phyloP scores from a whole-genome alignment of 495 filamentous ascomycete genomes.

The Chaetomidium leptoderma region DNA sequence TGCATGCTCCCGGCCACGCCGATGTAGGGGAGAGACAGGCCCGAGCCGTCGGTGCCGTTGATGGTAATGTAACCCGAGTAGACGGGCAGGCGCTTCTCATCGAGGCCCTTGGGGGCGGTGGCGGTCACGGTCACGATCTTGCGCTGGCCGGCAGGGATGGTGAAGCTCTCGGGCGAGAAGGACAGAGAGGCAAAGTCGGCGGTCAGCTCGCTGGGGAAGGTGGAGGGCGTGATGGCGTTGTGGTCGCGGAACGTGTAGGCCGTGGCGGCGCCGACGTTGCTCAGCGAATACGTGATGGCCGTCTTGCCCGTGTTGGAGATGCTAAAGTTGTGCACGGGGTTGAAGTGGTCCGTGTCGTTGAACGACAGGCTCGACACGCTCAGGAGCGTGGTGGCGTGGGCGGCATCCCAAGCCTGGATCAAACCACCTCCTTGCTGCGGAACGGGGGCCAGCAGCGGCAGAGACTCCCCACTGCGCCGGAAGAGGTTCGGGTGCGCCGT shows the following conservation, averaged over 20 bases:
- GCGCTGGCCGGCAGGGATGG: slow-evolving; percentile 36
- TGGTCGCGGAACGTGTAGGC: slow-evolving; percentile 40
- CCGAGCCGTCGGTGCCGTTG: slow-evolving; percentile 46
- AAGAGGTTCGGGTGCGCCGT: slow-evolving; percentile 46
- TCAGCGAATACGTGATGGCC: slow-evolving; percentile 46
- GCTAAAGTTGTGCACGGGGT: slow-evolving; percentile 44
- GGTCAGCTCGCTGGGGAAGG: slow-evolving; percentile 40
- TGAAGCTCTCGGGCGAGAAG: slow-evolving; percentile 32
- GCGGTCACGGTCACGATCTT: slow-evolving; percentile 41
- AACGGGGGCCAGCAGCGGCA: slow-evolving; percentile 48
- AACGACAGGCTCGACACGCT: slow-evolving; percentile 53
- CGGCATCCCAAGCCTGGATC: slow-evolving; percentile 53
- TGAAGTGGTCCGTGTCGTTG: slow-evolving; percentile 54
- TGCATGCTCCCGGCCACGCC: slow-evolving; percentile 47
- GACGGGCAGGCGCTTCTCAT: slow-evolving; percentile 44
- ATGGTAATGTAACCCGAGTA: slow-evolving; percentile 52
- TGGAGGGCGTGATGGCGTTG: slow-evolving; percentile 28
- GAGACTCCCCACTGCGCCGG: slow-evolving; percentile 39
- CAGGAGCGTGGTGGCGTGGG: slow-evolving; percentile 50
- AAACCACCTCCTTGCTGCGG: slow-evolving; percentile 55
- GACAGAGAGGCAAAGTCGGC: slow-evolving; percentile 35
- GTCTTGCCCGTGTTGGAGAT: slow-evolving; percentile 50
- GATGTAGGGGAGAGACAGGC: slow-evolving; percentile 48
- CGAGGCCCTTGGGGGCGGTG: slow-evolving; percentile 37
- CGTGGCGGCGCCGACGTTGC: slow-evolving; percentile 41